Base-by-base conservation (phyloP, 169 alveolate genomes). In the Ichthyophthirius multifiliis region DNA sequence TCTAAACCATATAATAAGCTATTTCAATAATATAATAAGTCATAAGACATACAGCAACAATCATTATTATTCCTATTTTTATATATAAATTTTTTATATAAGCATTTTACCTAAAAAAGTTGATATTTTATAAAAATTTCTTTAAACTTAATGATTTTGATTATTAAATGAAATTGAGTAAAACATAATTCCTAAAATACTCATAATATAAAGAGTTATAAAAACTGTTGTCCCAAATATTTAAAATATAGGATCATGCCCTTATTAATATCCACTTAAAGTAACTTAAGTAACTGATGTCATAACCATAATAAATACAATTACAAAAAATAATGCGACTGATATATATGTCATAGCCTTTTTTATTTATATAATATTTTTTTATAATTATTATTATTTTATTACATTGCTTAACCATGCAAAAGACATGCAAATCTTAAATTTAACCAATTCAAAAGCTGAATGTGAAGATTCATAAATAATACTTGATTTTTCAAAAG, bases 391-490 rank as follows among this genome's bases (percentile, higher is more conserved):
- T 18, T 30, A 32, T 34, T 1, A 0, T n/a, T 12, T 15, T 15
- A 15, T 32, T 65, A 65, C 46, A 65, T 65, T 35, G 4, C 12
- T 65, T 15, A 65, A 65, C 15, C 34, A n/a, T 15, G 77, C 48
- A 9, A 37, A 67, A 13, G 35, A 35, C 43, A 67, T 67, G 7
- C 39, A 37, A 10, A 39, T 39, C 23, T 67, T 67, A 39, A 67
- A 67, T 23, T 20, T 34, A n/a, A 37, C 6, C 12, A 37, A 30
- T 18, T 39, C 82, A 65, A 75, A 81, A 10, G 43, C 35, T 27
- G 86, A 30, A 73, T 81, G 86, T 9, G 43, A 43, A 0, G 34
- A 16, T 10, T 27, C 45, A n/a, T 63, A 47, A 2, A 37, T 75
- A 2, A 44, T 9, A 35, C 43, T 30, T 18, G 44, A 71, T 34